Percentiles rank a stretch among this genome's conserved stretches.
phyloP scores from a whole-genome alignment of 768 basidiomycete species.

The Boletus huronensis region DNA sequence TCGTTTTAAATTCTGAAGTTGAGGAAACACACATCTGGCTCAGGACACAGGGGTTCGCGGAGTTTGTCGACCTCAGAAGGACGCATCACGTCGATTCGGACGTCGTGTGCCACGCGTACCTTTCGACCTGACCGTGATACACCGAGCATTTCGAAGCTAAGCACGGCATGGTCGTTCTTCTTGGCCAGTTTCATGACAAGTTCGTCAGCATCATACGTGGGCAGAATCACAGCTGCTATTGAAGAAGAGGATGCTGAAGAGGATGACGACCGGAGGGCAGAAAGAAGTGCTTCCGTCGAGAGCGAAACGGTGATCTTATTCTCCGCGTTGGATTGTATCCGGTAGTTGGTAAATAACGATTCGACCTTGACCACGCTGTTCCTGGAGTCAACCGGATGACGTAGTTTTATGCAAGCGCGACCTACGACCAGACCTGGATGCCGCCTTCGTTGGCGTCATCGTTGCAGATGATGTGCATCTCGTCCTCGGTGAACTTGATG shows the following conservation, averaged over 20 bases:
- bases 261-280: slow-evolving; percentile 65
- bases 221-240: slow-evolving; percentile 27
- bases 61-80: slow-evolving; percentile 69
- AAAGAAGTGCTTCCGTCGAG: slow-evolving; percentile 68
- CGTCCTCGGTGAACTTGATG: slow-evolving; percentile 70
- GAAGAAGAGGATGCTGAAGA: slow-evolving; percentile 43
- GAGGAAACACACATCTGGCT: slow-evolving; percentile 66
- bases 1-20: background rate
- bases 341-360: slow-evolving; percentile 70
- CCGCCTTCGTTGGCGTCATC: slow-evolving; percentile 77
- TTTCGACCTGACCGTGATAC: slow-evolving; percentile 59
- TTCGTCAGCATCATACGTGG: slow-evolving; percentile 53
- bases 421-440: slow-evolving; percentile 82
- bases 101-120: slow-evolving; percentile 73
- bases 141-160: slow-evolving; percentile 72
- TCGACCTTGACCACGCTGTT: slow-evolving; percentile 60
- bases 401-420: slow-evolving; percentile 30
- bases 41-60: slow-evolving; percentile 79
- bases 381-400: slow-evolving; percentile 6
- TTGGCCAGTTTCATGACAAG: slow-evolving; percentile 84
- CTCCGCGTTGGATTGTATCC: slow-evolving; percentile 81
- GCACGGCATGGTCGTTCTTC: slow-evolving; percentile 74
- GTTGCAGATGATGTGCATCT: slow-evolving; percentile 82
- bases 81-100: slow-evolving; percentile 77
- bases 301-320: slow-evolving; percentile 80